These are phyloP conservation scores for Ceriops decandra DNA, from an alignment of 345 rosid genomes.

Conservation along the genomic window DNA sequence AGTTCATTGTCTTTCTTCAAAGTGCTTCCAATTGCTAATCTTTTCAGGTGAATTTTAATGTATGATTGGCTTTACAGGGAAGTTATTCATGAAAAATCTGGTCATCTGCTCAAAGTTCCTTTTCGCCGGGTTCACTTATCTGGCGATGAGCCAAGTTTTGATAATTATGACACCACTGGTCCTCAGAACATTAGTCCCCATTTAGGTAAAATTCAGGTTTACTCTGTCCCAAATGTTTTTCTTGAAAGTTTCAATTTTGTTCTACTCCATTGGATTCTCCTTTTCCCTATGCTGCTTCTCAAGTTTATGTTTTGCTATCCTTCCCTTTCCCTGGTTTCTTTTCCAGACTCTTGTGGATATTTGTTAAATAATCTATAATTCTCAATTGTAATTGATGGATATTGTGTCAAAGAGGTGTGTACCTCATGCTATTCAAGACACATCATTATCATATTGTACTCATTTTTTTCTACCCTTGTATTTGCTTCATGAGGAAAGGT, in stretches of 20 bases:
- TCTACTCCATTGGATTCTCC: not conserved
- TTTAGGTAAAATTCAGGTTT: slow-evolving; percentile 42
- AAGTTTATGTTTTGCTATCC: too few relatives aligned
- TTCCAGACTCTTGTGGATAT: too few relatives aligned
- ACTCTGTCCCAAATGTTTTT: not conserved
- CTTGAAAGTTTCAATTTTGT: too few relatives aligned
- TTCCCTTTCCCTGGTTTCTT: too few relatives aligned
- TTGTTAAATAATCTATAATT: too few relatives aligned
- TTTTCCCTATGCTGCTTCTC: not conserved
- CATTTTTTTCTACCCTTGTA: not conserved
- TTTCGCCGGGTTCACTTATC: slow-evolving; percentile 77
- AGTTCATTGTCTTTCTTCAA: not conserved
- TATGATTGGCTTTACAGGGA: slow-evolving; percentile 45
- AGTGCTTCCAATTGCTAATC: not conserved
- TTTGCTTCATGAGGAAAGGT: not conserved
- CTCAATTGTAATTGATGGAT: too few relatives aligned
- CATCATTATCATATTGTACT: not conserved
- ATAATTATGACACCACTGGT: slow-evolving; percentile 93
- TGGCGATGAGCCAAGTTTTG: slow-evolving; percentile 83
- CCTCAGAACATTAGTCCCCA: slow-evolving; percentile 78
- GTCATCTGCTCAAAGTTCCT: slow-evolving; percentile 85
- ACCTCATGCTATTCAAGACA: too few relatives aligned
- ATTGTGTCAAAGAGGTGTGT: too few relatives aligned
- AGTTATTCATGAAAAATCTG: slow-evolving; percentile 72
- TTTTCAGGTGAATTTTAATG: not conserved